Evolutionary conservation across 345 rosid genomes (phyloP).

Genomic region (Populus simonii): DNA sequence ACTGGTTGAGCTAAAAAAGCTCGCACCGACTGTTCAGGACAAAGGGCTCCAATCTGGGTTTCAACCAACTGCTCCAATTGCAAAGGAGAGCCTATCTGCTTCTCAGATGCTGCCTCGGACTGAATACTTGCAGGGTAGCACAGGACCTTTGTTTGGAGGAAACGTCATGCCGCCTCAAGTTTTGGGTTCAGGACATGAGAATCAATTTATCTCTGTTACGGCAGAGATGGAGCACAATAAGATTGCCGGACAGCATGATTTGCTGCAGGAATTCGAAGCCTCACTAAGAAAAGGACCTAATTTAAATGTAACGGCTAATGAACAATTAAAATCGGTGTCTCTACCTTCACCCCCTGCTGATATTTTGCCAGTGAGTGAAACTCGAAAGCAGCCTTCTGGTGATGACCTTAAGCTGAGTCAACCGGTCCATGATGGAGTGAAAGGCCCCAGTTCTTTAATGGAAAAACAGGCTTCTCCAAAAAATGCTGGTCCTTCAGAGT

Average conservation of each 20-base stretch:
- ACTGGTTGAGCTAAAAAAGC: constrained; percentile 24
- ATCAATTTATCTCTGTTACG: constrained; percentile 18
- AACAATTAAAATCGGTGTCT: constrained; percentile 20
- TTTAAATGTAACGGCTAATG: constrained; percentile 23
- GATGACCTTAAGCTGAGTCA: constrained; percentile 22
- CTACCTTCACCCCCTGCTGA: constrained; percentile 23
- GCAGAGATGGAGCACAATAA: constrained; percentile 20
- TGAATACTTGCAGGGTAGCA: constrained; percentile 29
- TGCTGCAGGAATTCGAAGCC: constrained; percentile 27
- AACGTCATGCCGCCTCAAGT: constrained; percentile 10
- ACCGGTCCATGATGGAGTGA: constrained; percentile 20
- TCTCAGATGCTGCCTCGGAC: constrained; percentile 20
- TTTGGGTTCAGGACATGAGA: constrained; percentile 31
- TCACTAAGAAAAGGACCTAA: constrained; percentile 25
- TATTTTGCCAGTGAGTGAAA: constrained; percentile 21
- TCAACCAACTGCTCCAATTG: constrained; percentile 17
- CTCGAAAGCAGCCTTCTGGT: constrained; percentile 29
- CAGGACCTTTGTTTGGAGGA: constrained; percentile 25
- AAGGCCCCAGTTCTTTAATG: neutral
- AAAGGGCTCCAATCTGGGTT: constrained; percentile 17
- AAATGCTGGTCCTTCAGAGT: constrained; percentile 30
- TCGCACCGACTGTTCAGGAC: constrained; percentile 22
- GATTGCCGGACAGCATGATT: constrained; percentile 21
- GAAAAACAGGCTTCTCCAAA: constrained; percentile 18
- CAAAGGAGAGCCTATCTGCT: constrained; percentile 29